Conservation (phyloP, 352 stramenopile species). For the Pythium rishiriense region DNA sequence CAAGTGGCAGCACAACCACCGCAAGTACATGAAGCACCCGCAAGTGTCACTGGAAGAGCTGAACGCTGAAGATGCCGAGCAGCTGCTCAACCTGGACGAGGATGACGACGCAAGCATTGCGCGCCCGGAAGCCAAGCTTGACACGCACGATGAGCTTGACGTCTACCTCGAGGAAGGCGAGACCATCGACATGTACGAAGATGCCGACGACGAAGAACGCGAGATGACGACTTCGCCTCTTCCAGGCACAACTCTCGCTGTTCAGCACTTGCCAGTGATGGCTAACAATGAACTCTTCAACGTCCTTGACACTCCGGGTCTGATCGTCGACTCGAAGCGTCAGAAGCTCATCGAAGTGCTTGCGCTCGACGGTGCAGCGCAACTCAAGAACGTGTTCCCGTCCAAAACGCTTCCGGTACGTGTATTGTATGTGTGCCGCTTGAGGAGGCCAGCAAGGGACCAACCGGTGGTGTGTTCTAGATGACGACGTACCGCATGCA, state of each 20-base stretch:
- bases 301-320: conserved; percentile 74
- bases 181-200: conserved; percentile 68
- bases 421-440: neutral
- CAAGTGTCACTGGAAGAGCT: conserved; percentile 60
- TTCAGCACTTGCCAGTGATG: conserved; percentile 78
- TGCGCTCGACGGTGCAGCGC: conserved; percentile 55
- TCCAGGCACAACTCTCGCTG: conserved; percentile 88
- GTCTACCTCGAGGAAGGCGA: conserved; percentile 59
- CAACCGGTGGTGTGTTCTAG: conserved; percentile 23
- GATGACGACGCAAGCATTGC: conserved; percentile 27
- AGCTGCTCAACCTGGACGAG: conserved; percentile 60
- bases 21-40: conserved; percentile 82
- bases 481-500: conserved; percentile 70
- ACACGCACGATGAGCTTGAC: conserved; percentile 27
- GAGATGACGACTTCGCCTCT: conserved; percentile 90
- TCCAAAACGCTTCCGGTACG: conserved; percentile 69
- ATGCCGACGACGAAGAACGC: conserved; percentile 57
- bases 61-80: conserved; percentile 39
- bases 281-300: conserved; percentile 82
- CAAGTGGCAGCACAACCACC: conserved; percentile 87
- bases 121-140: conserved; percentile 14
- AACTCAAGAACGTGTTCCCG: conserved; percentile 79
- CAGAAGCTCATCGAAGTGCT: conserved; percentile 82
- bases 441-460: no score
- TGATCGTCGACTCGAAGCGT: conserved; percentile 77